Conservation (phyloP, 2,329 filamentous ascomycete genomes). For the Sarocladium oryzae region DNA sequence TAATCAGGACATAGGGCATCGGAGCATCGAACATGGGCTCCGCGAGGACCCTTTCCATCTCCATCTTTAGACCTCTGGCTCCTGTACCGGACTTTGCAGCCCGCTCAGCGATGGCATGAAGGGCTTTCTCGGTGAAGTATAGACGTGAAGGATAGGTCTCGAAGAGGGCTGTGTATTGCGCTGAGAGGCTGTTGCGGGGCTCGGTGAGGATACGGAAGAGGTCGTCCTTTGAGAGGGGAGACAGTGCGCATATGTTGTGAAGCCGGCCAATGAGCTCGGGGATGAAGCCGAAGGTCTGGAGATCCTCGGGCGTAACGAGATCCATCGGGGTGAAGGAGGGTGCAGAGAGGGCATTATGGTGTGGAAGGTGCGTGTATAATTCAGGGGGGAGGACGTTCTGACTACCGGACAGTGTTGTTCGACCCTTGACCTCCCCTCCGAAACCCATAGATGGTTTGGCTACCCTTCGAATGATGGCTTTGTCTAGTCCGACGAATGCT, state of each 20-base stretch:
- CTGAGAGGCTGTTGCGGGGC: conserved; percentile 78
- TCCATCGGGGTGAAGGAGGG: conserved; percentile 55
- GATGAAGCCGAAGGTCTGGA: conserved; percentile 85
- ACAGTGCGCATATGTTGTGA: conserved; percentile 81
- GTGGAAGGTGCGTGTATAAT: conserved; percentile 48
- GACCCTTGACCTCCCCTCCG: conserved; percentile 69
- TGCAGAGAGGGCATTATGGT: conserved; percentile 36
- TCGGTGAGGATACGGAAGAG: conserved; percentile 88
- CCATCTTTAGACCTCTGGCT: conserved; percentile 69
- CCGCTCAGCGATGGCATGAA: conserved; percentile 71
- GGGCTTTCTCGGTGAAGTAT: conserved; percentile 72
- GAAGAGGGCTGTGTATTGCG: conserved; percentile 86
- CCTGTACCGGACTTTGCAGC: conserved; percentile 63
- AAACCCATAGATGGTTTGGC: conserved; percentile 85
- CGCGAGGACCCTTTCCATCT: conserved; percentile 70
- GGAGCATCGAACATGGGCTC: conserved; percentile 80
- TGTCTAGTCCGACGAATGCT: conserved; percentile 89
- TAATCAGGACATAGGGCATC: conserved; percentile 68
- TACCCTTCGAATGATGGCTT: conserved; percentile 79
- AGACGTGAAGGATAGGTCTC: conserved; percentile 72
- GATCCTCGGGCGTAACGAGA: conserved; percentile 65
- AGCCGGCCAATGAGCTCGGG: conserved; percentile 94
- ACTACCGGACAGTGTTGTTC: conserved; percentile 39
- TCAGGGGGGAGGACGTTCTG: conserved; percentile 60
- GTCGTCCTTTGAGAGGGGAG: conserved; percentile 59